Evolutionary conservation across 179 eudicot genomes (phyloP).

Genomic region (Camellia oleifera): DNA sequence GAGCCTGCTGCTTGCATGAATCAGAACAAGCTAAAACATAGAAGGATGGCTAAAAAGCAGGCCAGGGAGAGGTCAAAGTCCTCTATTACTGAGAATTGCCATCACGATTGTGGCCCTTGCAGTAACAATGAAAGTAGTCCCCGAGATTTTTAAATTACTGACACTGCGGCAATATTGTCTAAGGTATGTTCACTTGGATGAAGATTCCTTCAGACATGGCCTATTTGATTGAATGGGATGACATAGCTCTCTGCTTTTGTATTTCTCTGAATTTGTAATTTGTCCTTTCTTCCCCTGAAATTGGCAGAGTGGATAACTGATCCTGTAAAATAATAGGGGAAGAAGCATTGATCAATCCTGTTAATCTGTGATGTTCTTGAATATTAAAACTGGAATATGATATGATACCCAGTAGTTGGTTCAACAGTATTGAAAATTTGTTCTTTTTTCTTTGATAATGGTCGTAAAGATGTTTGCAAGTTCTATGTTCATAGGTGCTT

Average conservation of each 20-base stretch:
- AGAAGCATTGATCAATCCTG: too few species aligned
- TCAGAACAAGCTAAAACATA: conserved; percentile 33
- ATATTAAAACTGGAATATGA: too few species aligned
- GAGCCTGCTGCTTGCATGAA: conserved; percentile 21
- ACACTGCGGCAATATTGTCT: background rate
- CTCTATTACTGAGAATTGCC: background rate
- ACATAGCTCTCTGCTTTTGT: background rate
- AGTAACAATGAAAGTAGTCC: background rate
- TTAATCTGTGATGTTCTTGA: too few species aligned
- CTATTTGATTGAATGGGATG: background rate
- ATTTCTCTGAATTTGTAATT: too few species aligned
- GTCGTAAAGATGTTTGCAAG: too few species aligned
- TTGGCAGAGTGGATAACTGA: too few species aligned
- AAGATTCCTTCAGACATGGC: background rate
- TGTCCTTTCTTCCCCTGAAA: too few species aligned
- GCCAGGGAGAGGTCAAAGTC: conserved; percentile 26
- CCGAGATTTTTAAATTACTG: background rate
- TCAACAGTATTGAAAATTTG: too few species aligned
- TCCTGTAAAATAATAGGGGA: too few species aligned
- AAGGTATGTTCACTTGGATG: background rate
- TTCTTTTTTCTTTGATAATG: too few species aligned
- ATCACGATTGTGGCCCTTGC: conserved; percentile 3
- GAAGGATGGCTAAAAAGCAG: conserved; percentile 43
- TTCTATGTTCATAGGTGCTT: too few species aligned
- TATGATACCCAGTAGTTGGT: too few species aligned